Evolutionary conservation across 2,329 filamentous ascomycete genomes (phyloP).

Genomic region (Colletotrichum musicola): DNA sequence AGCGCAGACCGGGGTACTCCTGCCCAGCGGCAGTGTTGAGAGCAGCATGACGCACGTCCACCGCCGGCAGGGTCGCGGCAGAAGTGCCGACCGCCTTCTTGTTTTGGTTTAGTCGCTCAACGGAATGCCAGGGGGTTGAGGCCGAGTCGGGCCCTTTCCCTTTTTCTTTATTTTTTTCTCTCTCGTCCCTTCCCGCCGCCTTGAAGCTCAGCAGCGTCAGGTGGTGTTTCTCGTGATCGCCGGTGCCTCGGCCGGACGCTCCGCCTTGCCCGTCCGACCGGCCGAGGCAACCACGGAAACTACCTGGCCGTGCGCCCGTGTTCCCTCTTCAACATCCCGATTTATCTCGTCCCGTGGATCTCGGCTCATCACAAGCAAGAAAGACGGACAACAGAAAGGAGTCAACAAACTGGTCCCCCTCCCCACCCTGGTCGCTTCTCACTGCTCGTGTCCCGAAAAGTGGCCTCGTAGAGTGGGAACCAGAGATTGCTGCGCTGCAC

Average conservation of each 20-base stretch:
- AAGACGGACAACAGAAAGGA: neutral
- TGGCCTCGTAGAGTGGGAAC: conserved; percentile 21
- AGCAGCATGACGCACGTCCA: conserved; percentile 37
- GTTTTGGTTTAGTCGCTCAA: conserved; percentile 28
- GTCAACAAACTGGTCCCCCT: conserved; percentile 28
- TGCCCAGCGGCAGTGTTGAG: conserved; percentile 34
- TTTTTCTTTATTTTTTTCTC: no score
- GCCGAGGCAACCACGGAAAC: conserved; percentile 31
- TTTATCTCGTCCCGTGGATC: neutral
- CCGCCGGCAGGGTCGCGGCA: conserved; percentile 30
- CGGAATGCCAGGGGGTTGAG: conserved; percentile 41
- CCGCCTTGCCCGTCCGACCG: conserved; percentile 16
- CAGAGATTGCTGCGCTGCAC: neutral
- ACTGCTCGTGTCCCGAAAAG: neutral
- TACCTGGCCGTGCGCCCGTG: neutral
- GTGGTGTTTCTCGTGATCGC: neutral
- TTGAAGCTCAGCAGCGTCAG: no score
- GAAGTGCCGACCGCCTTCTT: conserved; percentile 21
- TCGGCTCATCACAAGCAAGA: conserved; percentile 21
- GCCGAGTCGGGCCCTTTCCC: conserved; percentile 10
- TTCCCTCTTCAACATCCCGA: neutral
- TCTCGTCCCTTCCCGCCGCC: no score
- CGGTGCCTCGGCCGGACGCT: conserved; percentile 37
- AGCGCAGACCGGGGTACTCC: conserved; percentile 22
- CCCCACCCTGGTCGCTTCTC: neutral